phyloP scores from a whole-genome alignment of 768 basidiomycete genomes.

The Lepiota venenata region DNA sequence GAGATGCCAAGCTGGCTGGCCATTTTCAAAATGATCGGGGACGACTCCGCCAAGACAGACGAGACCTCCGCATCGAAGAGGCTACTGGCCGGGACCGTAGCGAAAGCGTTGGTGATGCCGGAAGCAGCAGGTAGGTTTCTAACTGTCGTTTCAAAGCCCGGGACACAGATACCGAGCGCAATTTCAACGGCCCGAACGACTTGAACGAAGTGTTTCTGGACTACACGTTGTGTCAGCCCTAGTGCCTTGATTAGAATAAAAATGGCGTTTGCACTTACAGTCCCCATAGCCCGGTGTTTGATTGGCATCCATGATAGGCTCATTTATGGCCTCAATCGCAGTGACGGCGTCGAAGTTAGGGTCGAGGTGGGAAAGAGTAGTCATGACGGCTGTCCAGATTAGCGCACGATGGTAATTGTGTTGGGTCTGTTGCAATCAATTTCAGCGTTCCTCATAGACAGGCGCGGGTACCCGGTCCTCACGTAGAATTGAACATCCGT shows the following conservation, averaged over 20 bases:
- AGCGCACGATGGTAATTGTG: conserved; percentile 76
- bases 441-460: not conserved
- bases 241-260: not conserved
- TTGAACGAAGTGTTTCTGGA: conserved; percentile 67
- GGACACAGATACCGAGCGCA: conserved; percentile 50
- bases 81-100: conserved; percentile 13
- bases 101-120: conserved; percentile 26
- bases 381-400: conserved; percentile 82
- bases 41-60: conserved; percentile 29
- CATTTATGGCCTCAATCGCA: conserved; percentile 74
- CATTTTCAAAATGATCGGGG: conserved; percentile 33
- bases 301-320: conserved; percentile 69
- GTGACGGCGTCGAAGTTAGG: conserved; percentile 62
- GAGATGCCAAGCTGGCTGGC: conserved; percentile 21
- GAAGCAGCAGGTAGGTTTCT: conserved; percentile 6
- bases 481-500: conserved; percentile 72
- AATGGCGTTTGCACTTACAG: conserved; percentile 40
- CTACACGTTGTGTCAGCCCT: conserved; percentile 29
- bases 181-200: conserved; percentile 65
- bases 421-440: conserved; percentile 41
- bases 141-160: conserved; percentile 23
- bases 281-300: conserved; percentile 67
- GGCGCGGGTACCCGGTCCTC: conserved; percentile 3
- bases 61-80: conserved; percentile 25
- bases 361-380: conserved; percentile 65